phyloP scores from a whole-genome alignment of 2,329 filamentous ascomycete species.

The Calonectria henricotiae region DNA sequence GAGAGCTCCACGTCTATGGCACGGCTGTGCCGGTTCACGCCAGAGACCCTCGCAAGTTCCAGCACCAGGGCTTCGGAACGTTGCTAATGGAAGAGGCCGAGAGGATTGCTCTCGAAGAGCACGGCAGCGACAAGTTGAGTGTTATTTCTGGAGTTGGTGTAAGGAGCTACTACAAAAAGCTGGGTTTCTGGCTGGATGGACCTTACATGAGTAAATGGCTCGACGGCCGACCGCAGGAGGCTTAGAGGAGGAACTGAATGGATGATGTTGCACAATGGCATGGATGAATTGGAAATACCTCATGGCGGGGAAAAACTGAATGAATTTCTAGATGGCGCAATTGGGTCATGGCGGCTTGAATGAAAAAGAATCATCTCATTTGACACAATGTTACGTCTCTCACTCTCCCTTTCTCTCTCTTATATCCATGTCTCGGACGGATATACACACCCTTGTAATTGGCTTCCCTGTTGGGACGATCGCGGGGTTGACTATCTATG shows the following conservation, averaged over 20 bases:
- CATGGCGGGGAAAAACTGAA: constrained; percentile 38
- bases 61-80: constrained; percentile 98
- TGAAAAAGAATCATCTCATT: constrained; percentile 21
- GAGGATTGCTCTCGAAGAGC: constrained; percentile 93
- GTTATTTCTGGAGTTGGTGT: constrained; percentile 99
- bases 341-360: constrained; percentile 31
- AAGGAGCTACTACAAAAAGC: constrained; percentile 91
- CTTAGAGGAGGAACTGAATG: constrained; percentile 23
- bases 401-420: background rate
- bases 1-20: constrained; percentile 97
- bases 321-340: constrained; percentile 48
- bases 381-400: background rate
- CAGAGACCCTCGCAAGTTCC: constrained; percentile 95
- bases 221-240: constrained; percentile 61
- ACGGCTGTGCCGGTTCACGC: constrained; percentile 98
- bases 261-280: constrained; percentile 2
- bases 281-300: constrained; percentile 40
- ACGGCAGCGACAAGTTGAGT: constrained; percentile 93
- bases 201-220: constrained; percentile 84
- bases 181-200: constrained; percentile 95
- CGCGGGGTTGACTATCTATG: constrained; percentile 21
- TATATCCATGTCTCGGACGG: constrained; percentile 13
- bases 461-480: constrained; percentile 20
- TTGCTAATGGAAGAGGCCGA: constrained; percentile 98
- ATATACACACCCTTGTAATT: constrained; percentile 15